A percentile compares a stretch with the other conserved stretches of the same genome.
Conservation (phyloP, 2,329 filamentous ascomycete genomes). For the Aspergillus fischeri region DNA sequence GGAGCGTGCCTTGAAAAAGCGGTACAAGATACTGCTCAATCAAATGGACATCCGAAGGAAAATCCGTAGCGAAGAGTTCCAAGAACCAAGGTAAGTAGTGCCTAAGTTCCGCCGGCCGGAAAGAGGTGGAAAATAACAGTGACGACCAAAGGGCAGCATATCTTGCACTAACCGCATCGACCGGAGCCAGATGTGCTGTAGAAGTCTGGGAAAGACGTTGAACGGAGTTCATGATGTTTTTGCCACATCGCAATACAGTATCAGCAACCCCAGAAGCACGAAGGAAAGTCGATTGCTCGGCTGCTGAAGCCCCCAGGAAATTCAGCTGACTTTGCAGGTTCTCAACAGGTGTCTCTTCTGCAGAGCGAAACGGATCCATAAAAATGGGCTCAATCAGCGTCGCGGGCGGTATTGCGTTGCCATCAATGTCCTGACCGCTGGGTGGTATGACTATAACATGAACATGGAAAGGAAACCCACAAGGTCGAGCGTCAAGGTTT, state of each 20-base stretch:
- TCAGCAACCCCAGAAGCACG: slow-evolving; percentile 60
- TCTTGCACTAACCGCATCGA: slow-evolving; percentile 58
- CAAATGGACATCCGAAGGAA: slow-evolving; percentile 67
- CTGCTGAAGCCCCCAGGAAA: slow-evolving; percentile 43
- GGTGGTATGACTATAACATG: slow-evolving; percentile 70
- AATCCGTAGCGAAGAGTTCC: slow-evolving; percentile 60
- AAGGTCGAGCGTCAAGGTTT: slow-evolving; percentile 71
- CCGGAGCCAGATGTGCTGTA: slow-evolving; percentile 24
- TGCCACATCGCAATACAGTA: slow-evolving; percentile 70
- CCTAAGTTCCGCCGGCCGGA: slow-evolving; percentile 50
- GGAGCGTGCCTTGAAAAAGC: slow-evolving; percentile 50
- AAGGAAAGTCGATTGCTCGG: slow-evolving; percentile 51
- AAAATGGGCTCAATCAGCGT: slow-evolving; percentile 60
- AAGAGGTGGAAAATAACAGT: slow-evolving; percentile 49
- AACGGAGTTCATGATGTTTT: slow-evolving; percentile 75
- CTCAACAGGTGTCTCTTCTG: slow-evolving; percentile 60
- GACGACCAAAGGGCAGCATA: slow-evolving; percentile 73
- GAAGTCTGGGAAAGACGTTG: slow-evolving; percentile 46
- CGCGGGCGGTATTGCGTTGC: slow-evolving; percentile 21
- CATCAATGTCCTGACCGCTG: slow-evolving; percentile 59
- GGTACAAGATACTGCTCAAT: slow-evolving; percentile 65
- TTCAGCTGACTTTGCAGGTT: slow-evolving; percentile 59
- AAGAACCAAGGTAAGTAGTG: slow-evolving; percentile 63
- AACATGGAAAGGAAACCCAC: slow-evolving; percentile 79
- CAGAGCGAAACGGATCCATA: slow-evolving; percentile 73